These are phyloP conservation scores for Cystobasidium ongulense DNA, from an alignment of 768 basidiomycete species.

Conservation along the genomic window DNA sequence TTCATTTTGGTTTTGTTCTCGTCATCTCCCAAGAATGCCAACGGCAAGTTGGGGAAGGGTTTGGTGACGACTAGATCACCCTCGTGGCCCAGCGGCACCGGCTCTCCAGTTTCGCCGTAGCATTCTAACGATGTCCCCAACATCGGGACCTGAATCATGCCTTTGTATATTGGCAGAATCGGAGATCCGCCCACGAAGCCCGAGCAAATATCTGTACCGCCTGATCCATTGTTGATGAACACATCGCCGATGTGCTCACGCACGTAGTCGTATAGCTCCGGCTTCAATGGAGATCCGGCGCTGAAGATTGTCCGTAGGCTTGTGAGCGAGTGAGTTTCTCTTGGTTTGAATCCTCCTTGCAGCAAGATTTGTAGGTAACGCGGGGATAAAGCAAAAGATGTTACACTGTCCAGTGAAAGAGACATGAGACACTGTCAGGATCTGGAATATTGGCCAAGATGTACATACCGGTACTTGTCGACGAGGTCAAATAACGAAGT, in stretches of 20 bases:
- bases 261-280: constrained; percentile 31
- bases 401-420: constrained; percentile 1
- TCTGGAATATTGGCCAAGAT: neutral
- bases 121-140: constrained; percentile 38
- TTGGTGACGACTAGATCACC: constrained; percentile 40
- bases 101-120: constrained; percentile 39
- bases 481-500: constrained; percentile 32
- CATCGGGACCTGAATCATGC: constrained; percentile 37
- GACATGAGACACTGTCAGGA: no score
- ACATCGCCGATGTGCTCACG: constrained; percentile 22
- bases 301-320: constrained; percentile 25
- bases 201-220: constrained; percentile 41
- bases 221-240: constrained; percentile 38
- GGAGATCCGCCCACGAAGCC: constrained; percentile 36
- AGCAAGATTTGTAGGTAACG: constrained; percentile 33
- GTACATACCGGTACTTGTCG: constrained; percentile 14
- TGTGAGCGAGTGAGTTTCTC: constrained; percentile 25
- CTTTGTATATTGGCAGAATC: constrained; percentile 36
- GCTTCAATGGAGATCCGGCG: constrained; percentile 30
- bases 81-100: constrained; percentile 22
- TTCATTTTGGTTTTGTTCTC: constrained; percentile 31
- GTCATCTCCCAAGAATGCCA: constrained; percentile 39
- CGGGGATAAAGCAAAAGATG: constrained; percentile 27
- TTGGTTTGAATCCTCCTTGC: constrained; percentile 26
- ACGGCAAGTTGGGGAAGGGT: constrained; percentile 41